Evolutionary conservation across 2,329 filamentous ascomycete genomes (phyloP).

Genomic region (Fusarium lyarnte): DNA sequence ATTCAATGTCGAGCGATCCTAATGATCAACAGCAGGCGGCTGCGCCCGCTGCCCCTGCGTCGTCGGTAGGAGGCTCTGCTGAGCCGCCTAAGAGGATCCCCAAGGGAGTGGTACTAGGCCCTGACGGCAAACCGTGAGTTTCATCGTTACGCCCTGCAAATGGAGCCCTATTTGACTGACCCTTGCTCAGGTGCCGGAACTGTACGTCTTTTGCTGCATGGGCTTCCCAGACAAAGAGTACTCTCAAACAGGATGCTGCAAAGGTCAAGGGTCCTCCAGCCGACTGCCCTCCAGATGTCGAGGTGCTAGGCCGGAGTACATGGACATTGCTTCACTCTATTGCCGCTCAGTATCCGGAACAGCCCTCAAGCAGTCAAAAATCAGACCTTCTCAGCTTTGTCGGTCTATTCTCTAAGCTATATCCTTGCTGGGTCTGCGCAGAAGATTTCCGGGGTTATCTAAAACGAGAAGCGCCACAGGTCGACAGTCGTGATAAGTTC

Average conservation of each 20-base stretch:
- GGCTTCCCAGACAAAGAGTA: slow-evolving; percentile 61
- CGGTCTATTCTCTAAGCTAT: slow-evolving; percentile 81
- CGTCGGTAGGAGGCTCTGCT: slow-evolving; percentile 35
- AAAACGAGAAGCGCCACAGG: slow-evolving; percentile 71
- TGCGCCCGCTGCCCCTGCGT: slow-evolving; percentile 31
- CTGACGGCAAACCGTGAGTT: slow-evolving; percentile 85
- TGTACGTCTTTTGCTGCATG: slow-evolving; percentile 54
- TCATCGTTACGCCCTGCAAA: slow-evolving; percentile 10
- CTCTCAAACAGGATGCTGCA: slow-evolving; percentile 49
- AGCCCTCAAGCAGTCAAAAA: slow-evolving; percentile 75
- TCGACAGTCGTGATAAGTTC: slow-evolving; percentile 73
- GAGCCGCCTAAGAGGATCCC: slow-evolving; percentile 65
- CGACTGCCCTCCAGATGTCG: slow-evolving; percentile 92
- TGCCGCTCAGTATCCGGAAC: slow-evolving; percentile 83
- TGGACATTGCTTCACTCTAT: slow-evolving; percentile 97
- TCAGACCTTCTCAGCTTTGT: slow-evolving; percentile 82
- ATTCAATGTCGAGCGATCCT: slow-evolving; percentile 43
- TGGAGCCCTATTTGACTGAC: slow-evolving; percentile 27
- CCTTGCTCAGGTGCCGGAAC: slow-evolving; percentile 45
- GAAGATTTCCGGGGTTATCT: slow-evolving; percentile 91
- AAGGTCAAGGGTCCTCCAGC: slow-evolving; percentile 53
- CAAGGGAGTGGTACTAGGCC: slow-evolving; percentile 78
- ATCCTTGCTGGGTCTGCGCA: slow-evolving; percentile 96
- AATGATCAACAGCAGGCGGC: slow-evolving; percentile 38
- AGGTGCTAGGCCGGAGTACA: slow-evolving; percentile 82